These are phyloP conservation scores for Thermomyces lanuginosus DNA, from an alignment of 2,329 filamentous ascomycete genomes.

Conservation along the genomic window DNA sequence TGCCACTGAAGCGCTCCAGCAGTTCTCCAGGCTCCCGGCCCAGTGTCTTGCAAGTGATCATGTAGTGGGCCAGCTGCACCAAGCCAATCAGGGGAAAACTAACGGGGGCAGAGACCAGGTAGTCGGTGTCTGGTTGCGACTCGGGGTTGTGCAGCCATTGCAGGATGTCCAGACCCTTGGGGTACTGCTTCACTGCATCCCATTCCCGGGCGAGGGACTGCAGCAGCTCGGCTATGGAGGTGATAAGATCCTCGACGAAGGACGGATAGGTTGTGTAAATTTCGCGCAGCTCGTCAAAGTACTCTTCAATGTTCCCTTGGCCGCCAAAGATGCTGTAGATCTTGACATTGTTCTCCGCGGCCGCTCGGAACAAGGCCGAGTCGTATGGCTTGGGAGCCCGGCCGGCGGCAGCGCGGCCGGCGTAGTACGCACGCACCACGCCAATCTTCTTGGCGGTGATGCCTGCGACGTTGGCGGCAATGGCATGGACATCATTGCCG, in stretches of 20 bases:
- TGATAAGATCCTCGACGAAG: conserved; percentile 75
- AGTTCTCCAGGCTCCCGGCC: conserved; percentile 81
- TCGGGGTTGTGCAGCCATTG: conserved; percentile 82
- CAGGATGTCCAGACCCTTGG: conserved; percentile 92
- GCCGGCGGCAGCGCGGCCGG: conserved; percentile 66
- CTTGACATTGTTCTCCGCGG: conserved; percentile 63
- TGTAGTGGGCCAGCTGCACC: conserved; percentile 89
- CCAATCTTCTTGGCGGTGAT: conserved; percentile 85
- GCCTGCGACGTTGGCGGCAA: conserved; percentile 71
- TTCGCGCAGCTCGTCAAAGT: conserved; percentile 92
- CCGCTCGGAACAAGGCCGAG: conserved; percentile 79
- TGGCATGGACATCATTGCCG: conserved; percentile 88
- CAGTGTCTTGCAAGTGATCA: conserved; percentile 80
- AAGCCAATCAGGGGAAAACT: conserved; percentile 92
- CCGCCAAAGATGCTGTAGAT: conserved; percentile 93
- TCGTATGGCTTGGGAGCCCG: conserved; percentile 81
- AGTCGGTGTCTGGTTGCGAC: conserved; percentile 81
- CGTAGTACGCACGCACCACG: conserved; percentile 82
- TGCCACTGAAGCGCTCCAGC: conserved; percentile 66
- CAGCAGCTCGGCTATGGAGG: conserved; percentile 68
- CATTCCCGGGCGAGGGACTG: conserved; percentile 69
- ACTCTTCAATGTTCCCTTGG: conserved; percentile 98
- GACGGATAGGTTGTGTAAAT: conserved; percentile 81
- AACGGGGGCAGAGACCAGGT: conserved; percentile 84
- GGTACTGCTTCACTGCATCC: conserved; percentile 83